Percentiles rank a stretch among this genome's conserved stretches.
phyloP scores from a whole-genome alignment of 108 stramenopile genomes.

The Bacterosira constricta region DNA sequence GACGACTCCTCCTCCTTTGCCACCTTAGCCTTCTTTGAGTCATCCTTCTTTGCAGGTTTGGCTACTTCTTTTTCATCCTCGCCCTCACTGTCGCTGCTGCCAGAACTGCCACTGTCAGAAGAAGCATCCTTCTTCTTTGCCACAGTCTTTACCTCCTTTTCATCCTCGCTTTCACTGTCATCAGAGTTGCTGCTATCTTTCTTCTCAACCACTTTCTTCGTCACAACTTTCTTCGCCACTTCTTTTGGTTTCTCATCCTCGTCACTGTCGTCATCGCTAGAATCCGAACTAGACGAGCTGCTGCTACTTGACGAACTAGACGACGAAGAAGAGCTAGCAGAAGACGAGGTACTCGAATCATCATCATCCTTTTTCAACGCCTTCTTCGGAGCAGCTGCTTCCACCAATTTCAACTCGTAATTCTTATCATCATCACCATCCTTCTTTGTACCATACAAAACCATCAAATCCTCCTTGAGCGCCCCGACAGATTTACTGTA shows the following conservation, averaged over 20 bases:
- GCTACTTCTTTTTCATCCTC: not conserved
- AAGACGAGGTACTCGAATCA: slow-evolving; percentile 31
- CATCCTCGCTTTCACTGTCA: slow-evolving; percentile 16
- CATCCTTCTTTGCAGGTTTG: slow-evolving; percentile 4
- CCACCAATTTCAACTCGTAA: slow-evolving; percentile 27
- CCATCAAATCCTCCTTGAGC: slow-evolving; percentile 41
- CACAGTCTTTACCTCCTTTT: not conserved
- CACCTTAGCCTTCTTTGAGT: not conserved
- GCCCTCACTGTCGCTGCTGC: slow-evolving; percentile 18
- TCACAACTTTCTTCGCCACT: not conserved
- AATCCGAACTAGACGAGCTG: slow-evolving; percentile 26
- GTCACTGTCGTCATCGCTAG: slow-evolving; percentile 24
- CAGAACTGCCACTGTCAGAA: too few species aligned
- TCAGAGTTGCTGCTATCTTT: slow-evolving; percentile 17
- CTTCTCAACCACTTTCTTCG: not conserved
- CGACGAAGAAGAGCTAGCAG: slow-evolving; percentile 33
- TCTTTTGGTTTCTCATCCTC: slow-evolving; percentile 15
- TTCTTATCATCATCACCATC: slow-evolving; percentile 12
- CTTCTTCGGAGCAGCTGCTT: slow-evolving; percentile 3
- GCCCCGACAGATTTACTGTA: slow-evolving; percentile 27
- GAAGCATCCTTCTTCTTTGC: not conserved
- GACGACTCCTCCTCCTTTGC: not conserved
- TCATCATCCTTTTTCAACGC: slow-evolving; percentile 1
- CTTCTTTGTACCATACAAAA: slow-evolving; percentile 31
- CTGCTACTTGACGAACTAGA: slow-evolving; percentile 13